Conservation (phyloP, 768 basidiomycete species). For the Pisolithus orientalis region DNA sequence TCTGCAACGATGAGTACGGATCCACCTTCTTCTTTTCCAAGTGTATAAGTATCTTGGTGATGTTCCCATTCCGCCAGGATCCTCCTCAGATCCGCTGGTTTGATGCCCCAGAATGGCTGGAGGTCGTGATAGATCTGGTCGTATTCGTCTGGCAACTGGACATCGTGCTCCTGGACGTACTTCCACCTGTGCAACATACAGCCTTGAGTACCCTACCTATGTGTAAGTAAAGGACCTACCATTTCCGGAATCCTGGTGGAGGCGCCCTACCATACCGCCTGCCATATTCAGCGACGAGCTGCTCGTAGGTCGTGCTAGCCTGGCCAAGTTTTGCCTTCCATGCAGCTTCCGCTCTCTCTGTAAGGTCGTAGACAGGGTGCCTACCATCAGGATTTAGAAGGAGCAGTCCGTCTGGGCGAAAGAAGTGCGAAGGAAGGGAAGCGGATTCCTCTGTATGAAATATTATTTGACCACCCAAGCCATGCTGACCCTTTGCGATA, state of each 20-base stretch:
- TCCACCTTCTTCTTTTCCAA: constrained; percentile 21
- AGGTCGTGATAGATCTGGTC: constrained; percentile 42
- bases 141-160: constrained; percentile 50
- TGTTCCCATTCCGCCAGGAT: constrained; percentile 25
- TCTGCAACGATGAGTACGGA: constrained; percentile 12
- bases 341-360: constrained; percentile 27
- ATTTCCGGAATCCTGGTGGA: constrained; percentile 41
- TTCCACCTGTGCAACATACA: constrained; percentile 32
- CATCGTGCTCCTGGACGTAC: constrained; percentile 38
- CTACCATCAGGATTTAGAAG: constrained; percentile 29
- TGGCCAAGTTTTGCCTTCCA: constrained; percentile 34
- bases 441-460: not conserved
- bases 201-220: not conserved
- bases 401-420: constrained; percentile 28
- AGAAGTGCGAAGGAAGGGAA: constrained; percentile 28
- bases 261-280: constrained; percentile 32
- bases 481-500: not conserved
- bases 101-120: constrained; percentile 38
- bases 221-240: constrained; percentile 25
- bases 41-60: constrained; percentile 29
- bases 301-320: constrained; percentile 32
- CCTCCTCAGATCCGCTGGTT: constrained; percentile 25
- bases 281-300: constrained; percentile 36
- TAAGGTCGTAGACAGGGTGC: constrained; percentile 44
- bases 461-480: not conserved